Evolutionary conservation across 495 filamentous ascomycete genomes (phyloP).

Genomic region (Staphylotrichum tortipilum): DNA sequence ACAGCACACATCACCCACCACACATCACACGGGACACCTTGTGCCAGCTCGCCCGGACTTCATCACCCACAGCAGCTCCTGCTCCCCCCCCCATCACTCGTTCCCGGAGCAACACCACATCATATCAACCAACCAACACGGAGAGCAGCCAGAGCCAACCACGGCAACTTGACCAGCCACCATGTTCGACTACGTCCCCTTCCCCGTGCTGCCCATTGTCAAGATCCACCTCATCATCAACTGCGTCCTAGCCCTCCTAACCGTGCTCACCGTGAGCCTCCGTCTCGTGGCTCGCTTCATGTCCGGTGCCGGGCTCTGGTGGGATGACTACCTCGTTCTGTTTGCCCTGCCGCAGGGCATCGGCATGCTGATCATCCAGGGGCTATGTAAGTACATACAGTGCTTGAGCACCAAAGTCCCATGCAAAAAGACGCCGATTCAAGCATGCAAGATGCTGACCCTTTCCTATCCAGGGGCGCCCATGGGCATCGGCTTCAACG

Average conservation of each 20-base stretch:
- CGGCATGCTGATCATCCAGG: slow-evolving; percentile 21
- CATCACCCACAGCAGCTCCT: background rate
- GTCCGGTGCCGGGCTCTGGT: slow-evolving; percentile 20
- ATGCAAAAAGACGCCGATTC: background rate
- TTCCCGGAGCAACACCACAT: background rate
- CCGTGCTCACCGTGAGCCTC: slow-evolving; percentile 9
- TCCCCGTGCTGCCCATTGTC: slow-evolving; percentile 9
- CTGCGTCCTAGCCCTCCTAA: slow-evolving; percentile 10
- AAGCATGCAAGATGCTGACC: background rate
- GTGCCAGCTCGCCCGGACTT: too few relatives aligned
- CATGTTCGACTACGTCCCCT: slow-evolving; percentile 10
- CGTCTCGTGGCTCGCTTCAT: slow-evolving; percentile 13
- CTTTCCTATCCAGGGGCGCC: slow-evolving; percentile 4
- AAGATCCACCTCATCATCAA: slow-evolving; percentile 18
- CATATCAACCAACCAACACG: background rate
- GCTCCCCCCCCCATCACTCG: background rate
- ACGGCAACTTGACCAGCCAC: background rate
- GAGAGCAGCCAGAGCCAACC: background rate
- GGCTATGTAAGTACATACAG: slow-evolving; percentile 11
- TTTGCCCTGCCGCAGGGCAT: slow-evolving; percentile 19
- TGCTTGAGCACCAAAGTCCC: too few relatives aligned
- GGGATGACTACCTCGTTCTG: slow-evolving; percentile 28
- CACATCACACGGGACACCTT: too few relatives aligned
- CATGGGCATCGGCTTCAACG: slow-evolving; percentile 14
- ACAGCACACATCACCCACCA: too few relatives aligned